Conservation (phyloP, 805 yeast genomes). For the Vanderwaltozyma yarrowii region DNA sequence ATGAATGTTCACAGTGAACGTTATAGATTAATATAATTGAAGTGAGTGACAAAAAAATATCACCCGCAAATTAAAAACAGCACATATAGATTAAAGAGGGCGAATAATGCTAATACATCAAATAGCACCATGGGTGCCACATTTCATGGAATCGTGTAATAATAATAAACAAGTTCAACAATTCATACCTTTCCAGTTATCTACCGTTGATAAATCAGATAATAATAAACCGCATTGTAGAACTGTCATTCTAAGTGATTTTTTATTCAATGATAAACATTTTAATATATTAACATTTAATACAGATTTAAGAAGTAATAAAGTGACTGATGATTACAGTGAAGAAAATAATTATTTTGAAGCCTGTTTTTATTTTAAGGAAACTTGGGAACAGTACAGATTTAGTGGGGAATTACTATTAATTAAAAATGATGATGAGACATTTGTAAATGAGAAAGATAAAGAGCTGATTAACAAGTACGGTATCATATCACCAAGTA, state of each 20-base stretch:
- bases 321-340: slow-evolving; percentile 39
- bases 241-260: slow-evolving; percentile 65
- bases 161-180: slow-evolving; percentile 34
- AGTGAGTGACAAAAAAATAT: too few species aligned
- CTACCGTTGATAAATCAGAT: slow-evolving; percentile 47
- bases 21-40: too few species aligned
- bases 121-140: slow-evolving; percentile 73
- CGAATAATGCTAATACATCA: slow-evolving; percentile 29
- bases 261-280: slow-evolving; percentile 56
- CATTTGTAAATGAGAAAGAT: slow-evolving; percentile 3
- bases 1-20: too few species aligned
- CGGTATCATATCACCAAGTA: slow-evolving; percentile 25
- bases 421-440: slow-evolving; percentile 23
- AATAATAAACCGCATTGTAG: slow-evolving; percentile 46
- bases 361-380: slow-evolving; percentile 64
- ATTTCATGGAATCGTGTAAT: slow-evolving; percentile 44
- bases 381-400: slow-evolving; percentile 57
- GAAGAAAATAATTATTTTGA: slow-evolving; percentile 43
- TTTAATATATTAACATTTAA: slow-evolving; percentile 60
- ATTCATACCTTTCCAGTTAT: slow-evolving; percentile 54
- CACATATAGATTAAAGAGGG: too few species aligned
- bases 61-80: too few species aligned
- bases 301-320: slow-evolving; percentile 62
- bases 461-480: slow-evolving; percentile 15
- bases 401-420: slow-evolving; percentile 55